Conservation (phyloP, 306 rosid species). For the Spatholobus suberectus region DNA sequence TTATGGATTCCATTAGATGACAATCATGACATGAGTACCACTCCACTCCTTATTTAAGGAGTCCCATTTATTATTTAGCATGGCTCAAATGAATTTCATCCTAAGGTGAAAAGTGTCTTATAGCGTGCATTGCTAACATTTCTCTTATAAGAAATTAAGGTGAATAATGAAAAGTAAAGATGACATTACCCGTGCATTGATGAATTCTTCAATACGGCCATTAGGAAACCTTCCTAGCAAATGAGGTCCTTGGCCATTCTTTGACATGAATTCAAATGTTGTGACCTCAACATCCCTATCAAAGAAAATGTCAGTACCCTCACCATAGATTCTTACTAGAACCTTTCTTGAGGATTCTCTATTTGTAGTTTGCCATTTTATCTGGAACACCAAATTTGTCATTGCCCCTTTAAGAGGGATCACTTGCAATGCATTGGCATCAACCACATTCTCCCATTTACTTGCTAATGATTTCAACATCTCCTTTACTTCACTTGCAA, state of each 20-base stretch:
- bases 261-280: conserved; percentile 71
- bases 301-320: conserved; percentile 74
- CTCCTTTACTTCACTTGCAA: conserved; percentile 69
- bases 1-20: too few relatives aligned
- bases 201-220: conserved; percentile 91
- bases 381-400: conserved; percentile 83
- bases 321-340: conserved; percentile 78
- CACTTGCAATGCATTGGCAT: conserved; percentile 64
- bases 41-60: too few relatives aligned
- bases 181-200: conserved; percentile 69
- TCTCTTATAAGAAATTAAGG: neutral
- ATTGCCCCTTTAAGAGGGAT: conserved; percentile 83
- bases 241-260: conserved; percentile 82
- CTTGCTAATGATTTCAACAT: conserved; percentile 64
- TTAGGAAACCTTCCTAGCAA: conserved; percentile 72
- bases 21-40: too few relatives aligned
- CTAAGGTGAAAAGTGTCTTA: too few relatives aligned
- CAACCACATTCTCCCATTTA: conserved; percentile 70
- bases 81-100: too few relatives aligned
- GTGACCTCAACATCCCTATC: conserved; percentile 64
- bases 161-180: neutral
- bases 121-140: too few relatives aligned
- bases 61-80: too few relatives aligned
- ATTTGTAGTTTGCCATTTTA: conserved; percentile 74
- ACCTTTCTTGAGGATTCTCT: conserved; percentile 69